Conservation (phyloP, 2,329 filamentous ascomycete species). For the Fusarium sarcochroum region DNA sequence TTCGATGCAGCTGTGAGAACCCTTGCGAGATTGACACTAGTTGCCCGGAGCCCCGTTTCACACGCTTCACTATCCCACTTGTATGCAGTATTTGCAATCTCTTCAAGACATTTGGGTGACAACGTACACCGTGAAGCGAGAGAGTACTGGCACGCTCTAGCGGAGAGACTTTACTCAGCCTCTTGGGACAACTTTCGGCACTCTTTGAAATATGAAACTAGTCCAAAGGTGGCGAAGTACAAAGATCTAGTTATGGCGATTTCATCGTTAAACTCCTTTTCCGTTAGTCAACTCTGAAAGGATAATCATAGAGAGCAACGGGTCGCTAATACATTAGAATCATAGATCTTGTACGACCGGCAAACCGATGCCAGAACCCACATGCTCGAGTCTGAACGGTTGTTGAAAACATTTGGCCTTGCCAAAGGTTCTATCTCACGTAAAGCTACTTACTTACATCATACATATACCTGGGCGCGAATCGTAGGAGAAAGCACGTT, state of each 20-base stretch:
- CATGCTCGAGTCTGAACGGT: background rate
- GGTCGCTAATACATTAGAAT: background rate
- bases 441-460: conserved; percentile 19
- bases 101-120: background rate
- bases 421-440: conserved; percentile 18
- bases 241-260: background rate
- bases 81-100: background rate
- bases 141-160: background rate
- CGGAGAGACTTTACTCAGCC: background rate
- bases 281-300: background rate
- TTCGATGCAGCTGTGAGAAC: background rate
- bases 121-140: background rate
- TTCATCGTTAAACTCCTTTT: background rate
- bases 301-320: background rate
- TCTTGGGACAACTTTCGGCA: background rate
- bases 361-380: background rate
- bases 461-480: conserved; percentile 22
- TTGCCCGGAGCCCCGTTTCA: background rate
- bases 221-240: background rate
- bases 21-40: background rate
- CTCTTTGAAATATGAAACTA: background rate
- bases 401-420: background rate
- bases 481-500: conserved; percentile 25
- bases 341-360: background rate
- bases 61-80: background rate